phyloP scores from a whole-genome alignment of 2,329 filamentous ascomycete genomes.

The Coleophoma crateriformis region DNA sequence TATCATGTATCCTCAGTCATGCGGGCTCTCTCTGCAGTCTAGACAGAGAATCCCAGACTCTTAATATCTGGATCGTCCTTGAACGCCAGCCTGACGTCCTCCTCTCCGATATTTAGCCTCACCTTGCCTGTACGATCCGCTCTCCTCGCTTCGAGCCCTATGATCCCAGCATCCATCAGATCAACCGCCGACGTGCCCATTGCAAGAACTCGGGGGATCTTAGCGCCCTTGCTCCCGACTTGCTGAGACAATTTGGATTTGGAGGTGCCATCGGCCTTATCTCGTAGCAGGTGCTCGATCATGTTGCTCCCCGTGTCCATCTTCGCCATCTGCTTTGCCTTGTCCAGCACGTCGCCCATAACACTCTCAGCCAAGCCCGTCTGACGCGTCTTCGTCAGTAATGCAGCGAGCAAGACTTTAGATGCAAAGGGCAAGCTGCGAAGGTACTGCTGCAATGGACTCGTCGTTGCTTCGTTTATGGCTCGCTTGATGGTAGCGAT shows the following conservation, averaged over 20 bases:
- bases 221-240: not conserved
- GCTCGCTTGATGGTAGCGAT: constrained; percentile 91
- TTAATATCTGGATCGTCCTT: constrained; percentile 84
- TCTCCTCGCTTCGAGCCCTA: constrained; percentile 75
- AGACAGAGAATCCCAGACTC: constrained; percentile 30
- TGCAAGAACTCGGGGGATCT: constrained; percentile 44
- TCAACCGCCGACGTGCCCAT: constrained; percentile 73
- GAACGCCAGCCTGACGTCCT: constrained; percentile 84
- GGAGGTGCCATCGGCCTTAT: constrained; percentile 8
- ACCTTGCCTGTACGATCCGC: constrained; percentile 86
- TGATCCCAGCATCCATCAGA: constrained; percentile 79
- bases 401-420: constrained; percentile 79
- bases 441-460: constrained; percentile 84
- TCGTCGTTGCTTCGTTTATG: constrained; percentile 91
- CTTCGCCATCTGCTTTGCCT: constrained; percentile 65
- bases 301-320: constrained; percentile 57
- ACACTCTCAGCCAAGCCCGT: constrained; percentile 84
- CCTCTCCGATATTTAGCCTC: constrained; percentile 78
- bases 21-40: constrained; percentile 3
- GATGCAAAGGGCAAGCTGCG: constrained; percentile 74
- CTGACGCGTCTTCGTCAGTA: constrained; percentile 72
- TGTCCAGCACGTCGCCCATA: constrained; percentile 83
- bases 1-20: constrained; percentile 1
- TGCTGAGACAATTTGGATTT: constrained; percentile 22
- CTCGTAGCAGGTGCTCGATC: constrained; percentile 46